Evolutionary conservation across 2,329 filamentous ascomycete species (phyloP), one percentile per base, ranked within the genome.

Genomic region (Scopulariopsis brevicaulis): DNA sequence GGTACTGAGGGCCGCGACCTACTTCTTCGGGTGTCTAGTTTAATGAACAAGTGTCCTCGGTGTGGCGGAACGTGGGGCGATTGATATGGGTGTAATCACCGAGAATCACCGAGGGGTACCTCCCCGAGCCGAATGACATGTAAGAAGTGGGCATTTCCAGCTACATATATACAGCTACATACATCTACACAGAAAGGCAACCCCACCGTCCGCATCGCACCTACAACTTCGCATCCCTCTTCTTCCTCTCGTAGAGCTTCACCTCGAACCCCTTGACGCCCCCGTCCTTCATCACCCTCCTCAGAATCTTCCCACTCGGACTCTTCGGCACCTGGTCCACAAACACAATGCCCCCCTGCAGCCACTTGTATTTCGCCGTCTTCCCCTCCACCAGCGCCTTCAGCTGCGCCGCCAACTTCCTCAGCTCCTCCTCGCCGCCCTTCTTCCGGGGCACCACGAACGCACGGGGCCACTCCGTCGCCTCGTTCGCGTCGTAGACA

Each of bases 281-380:
- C 14, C 73, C 68, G 35, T 77, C 73, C 55, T 72, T 69, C 66
- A 77, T 65, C 46, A 77, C 60, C 55, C 75, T 65, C 22, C 76
- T 68, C 56, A 78, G 62, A 43, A 78, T 76, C 69, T 78, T 78
- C 1, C 76, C 76, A 51, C 74, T 77, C 2, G 83, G 79, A 60
- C 87, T 89, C 73, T 88, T 90, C n/a, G 87, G 86, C 35, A 91
- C 84, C 14, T 73, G 73, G 37, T 86, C 79, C 4, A 87, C 74
- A 65, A 90, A 89, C 12, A 77, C 71, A n/a, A 91, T 79, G 1
- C 87, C 87, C 0, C 87, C 87, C 5, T 82, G 83, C 60, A 90
- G 74, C 67, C 82, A 79, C 71, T 91, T 91, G 66, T 85, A 81
- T 60, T 71, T 75, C 0, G 83, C 79, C 32, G 86, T 80, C 54